Percentiles rank a stretch among this genome's conserved stretches.
These are phyloP conservation scores for Trichopus zeylanicus DNA, from an alignment of 116 monocot genomes.

Conservation along the genomic window DNA sequence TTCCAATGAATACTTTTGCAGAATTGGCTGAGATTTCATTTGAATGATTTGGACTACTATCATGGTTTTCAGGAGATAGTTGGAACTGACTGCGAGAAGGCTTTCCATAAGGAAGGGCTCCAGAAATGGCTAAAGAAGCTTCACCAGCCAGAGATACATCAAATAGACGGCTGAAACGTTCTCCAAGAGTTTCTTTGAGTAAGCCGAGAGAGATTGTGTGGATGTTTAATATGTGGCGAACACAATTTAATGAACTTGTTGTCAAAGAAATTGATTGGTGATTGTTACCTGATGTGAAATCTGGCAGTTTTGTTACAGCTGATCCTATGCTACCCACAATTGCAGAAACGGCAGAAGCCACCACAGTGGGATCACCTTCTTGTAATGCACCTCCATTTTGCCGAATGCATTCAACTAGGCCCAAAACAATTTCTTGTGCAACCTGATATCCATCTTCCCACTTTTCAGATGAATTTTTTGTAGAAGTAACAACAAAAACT, in stretches of 20 bases:
- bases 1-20: conserved; percentile 40
- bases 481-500: conserved; percentile 22
- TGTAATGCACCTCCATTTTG: conserved; percentile 61
- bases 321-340: conserved; percentile 67
- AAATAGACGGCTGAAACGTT: conserved; percentile 66
- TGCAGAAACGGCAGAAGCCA: conserved; percentile 84
- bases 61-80: conserved; percentile 66
- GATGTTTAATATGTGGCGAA: conserved; percentile 52
- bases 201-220: conserved; percentile 74
- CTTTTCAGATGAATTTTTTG: conserved; percentile 41
- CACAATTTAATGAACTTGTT: conserved; percentile 39
- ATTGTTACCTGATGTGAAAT: conserved; percentile 33
- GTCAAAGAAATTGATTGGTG: conserved; percentile 28
- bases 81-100: conserved; percentile 72
- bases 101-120: conserved; percentile 41
- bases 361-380: conserved; percentile 65
- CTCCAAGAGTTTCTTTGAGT: conserved; percentile 89
- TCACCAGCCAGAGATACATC: conserved; percentile 80
- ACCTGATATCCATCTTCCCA: conserved; percentile 64
- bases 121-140: conserved; percentile 72
- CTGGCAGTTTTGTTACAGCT: conserved; percentile 55
- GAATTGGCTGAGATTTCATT: conserved; percentile 58
- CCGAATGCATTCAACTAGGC: conserved; percentile 63
- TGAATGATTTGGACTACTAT: conserved; percentile 45
- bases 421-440: conserved; percentile 70